phyloP scores from a whole-genome alignment of 2,329 filamentous ascomycete species.

The Aspergillus sp. region DNA sequence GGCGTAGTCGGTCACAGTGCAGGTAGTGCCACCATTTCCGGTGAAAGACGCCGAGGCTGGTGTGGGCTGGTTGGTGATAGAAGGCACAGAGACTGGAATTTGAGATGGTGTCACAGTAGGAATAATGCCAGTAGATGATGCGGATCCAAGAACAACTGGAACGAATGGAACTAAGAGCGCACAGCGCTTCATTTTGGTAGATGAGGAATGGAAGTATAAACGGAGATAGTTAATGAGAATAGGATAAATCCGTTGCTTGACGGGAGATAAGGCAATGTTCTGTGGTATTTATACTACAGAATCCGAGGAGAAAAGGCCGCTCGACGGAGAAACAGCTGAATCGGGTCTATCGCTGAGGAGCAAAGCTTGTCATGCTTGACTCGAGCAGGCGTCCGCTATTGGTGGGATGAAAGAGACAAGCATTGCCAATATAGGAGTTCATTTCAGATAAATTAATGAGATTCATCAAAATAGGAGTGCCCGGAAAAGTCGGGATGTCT shows the following conservation, averaged over 20 bases:
- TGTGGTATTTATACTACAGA: background rate
- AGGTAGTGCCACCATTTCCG: slow-evolving; percentile 20
- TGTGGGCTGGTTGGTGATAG: background rate
- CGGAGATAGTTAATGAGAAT: background rate
- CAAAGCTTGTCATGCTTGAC: background rate
- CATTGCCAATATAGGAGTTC: slow-evolving; percentile 1
- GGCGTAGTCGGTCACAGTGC: slow-evolving; percentile 28
- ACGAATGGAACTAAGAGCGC: slow-evolving; percentile 24
- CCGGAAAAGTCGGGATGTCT: background rate
- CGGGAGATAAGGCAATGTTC: too few relatives aligned
- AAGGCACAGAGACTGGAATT: background rate
- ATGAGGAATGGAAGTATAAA: background rate
- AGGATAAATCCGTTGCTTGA: background rate
- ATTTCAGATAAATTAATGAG: background rate
- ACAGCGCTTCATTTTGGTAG: slow-evolving; percentile 23
- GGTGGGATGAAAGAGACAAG: background rate
- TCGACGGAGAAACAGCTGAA: background rate
- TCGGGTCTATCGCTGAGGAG: background rate
- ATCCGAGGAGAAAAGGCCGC: background rate
- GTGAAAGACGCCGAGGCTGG: background rate
- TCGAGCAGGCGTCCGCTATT: background rate
- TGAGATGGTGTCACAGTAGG: background rate
- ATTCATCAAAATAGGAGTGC: too few relatives aligned
- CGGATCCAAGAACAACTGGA: slow-evolving; percentile 17
- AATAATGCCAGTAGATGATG: background rate